Base-by-base conservation (phyloP, 2,329 filamentous ascomycete genomes). In the Diaporthe ilicicola region DNA sequence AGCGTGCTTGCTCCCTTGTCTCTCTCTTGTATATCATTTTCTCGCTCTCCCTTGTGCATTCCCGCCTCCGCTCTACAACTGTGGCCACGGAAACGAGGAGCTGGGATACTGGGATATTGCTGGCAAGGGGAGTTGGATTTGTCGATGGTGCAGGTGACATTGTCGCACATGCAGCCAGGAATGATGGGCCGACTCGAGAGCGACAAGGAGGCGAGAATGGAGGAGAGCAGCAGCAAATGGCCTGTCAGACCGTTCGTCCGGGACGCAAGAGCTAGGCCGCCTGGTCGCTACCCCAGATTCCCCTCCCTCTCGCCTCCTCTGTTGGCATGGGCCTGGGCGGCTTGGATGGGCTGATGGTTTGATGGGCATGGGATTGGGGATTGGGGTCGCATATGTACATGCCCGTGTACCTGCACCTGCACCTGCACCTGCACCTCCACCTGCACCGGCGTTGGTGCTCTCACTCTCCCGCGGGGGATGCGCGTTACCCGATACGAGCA, bases 191-290 rank as follows among this genome's bases (percentile, higher is more conserved):
- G 24, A 17, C 12, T 51, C 48, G 24, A n/a, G 48, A 24, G 13
- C 22, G 17, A 34, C 4, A n/a, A 24, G 24, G 13, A 22, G 17
- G 27, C 29, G 27, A 12, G 50, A 32, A 4, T n/a, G 19, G 39
- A 27, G n/a, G 7, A 17, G 24, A 15, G 17, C 27, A 61, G 17
- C 51, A 61, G 55, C 56, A 62, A 62, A 62, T 62, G 56, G 56
- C 54, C 15, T 62, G 66, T 70, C 70, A 34, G n/a, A 72, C 71
- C 68, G 62, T 68, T 70, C 68, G 62, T 65, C 71, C 71, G 71
- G 68, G 68, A 72, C 37, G 34, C 34, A 17, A 39, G 55, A 50
- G 50, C 68, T 67, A 72, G 62, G 44, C n/a, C 34, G 22, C 15
- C 39, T 42, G 55, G 22, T 22, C 27, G 13, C 19, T 62, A 72